phyloP scores from a whole-genome alignment of 306 rosid genomes.

The Vigna trinervia region DNA sequence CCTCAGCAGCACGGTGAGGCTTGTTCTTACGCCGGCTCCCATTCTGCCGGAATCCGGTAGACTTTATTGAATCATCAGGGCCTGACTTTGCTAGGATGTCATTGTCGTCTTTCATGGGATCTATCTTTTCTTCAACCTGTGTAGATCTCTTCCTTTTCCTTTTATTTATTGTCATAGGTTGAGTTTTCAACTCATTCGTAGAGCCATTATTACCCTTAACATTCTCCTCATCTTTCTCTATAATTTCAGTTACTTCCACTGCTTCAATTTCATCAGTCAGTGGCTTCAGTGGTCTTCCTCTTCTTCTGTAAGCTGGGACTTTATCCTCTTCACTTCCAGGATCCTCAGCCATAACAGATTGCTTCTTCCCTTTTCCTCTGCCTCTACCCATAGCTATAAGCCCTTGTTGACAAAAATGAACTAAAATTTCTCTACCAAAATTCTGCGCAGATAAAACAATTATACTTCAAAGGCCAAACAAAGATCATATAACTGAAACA shows the following conservation, averaged over 20 bases:
- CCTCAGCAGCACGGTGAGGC: slow-evolving; percentile 95
- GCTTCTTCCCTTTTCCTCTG: slow-evolving; percentile 77
- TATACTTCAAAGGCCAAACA: slow-evolving; percentile 41
- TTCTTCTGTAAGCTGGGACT: slow-evolving; percentile 58
- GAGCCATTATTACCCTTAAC: slow-evolving; percentile 48
- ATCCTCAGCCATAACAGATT: slow-evolving; percentile 56
- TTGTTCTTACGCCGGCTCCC: slow-evolving; percentile 88
- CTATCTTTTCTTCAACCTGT: slow-evolving; percentile 57
- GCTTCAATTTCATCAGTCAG: slow-evolving; percentile 59
- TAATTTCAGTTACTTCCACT: slow-evolving; percentile 54
- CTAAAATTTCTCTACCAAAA: slow-evolving; percentile 37
- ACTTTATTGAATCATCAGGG: slow-evolving; percentile 57
- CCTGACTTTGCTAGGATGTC: slow-evolving; percentile 52
- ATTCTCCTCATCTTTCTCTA: slow-evolving; percentile 61
- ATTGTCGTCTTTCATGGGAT: slow-evolving; percentile 58
- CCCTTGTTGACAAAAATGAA: slow-evolving; percentile 32
- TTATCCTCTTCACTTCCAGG: slow-evolving; percentile 64
- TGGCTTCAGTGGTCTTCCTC: slow-evolving; percentile 67
- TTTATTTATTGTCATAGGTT: slow-evolving; percentile 50
- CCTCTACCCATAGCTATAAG: slow-evolving; percentile 69
- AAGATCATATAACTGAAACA: slow-evolving; percentile 32
- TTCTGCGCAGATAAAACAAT: slow-evolving; percentile 47
- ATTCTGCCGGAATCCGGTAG: slow-evolving; percentile 77
- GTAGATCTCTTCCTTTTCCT: slow-evolving; percentile 67
- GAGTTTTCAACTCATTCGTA: slow-evolving; percentile 55